Evolutionary conservation across 2,329 filamentous ascomycete species (phyloP), one percentile per base, ranked within the genome.

Genomic region (Microsporum audouinii): DNA sequence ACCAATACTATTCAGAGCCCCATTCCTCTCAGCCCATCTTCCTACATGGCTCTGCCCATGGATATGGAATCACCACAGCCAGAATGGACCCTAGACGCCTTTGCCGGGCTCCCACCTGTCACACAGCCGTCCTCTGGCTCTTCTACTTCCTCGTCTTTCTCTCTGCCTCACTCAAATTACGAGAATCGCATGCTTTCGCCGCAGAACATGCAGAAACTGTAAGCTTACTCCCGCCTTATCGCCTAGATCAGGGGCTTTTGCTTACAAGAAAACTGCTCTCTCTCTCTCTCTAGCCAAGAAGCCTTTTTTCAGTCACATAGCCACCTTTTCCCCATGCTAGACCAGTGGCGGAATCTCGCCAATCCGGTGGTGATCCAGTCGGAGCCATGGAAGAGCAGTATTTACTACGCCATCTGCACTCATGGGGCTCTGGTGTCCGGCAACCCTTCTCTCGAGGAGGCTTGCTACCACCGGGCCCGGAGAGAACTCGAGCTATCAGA

Each of bases 371-470:
- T 59, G 29, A 49, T 45, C 31, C 57, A 45, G 41, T 59, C 57
- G n/a, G 57, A 59, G 57, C 57, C 57, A 51, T 59, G 57, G 57
- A 59, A 59, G 27, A 59, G 57, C 29, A 59, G 57, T 31, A 59
- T 59, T n/a, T 59, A 59, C 41, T 59, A 59, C 17, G 57, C 57
- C 36, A 59, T 59, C 14, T 59, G 57, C 41, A 49, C 57, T 36
- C 57, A 59, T 29, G 57, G 57, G n/a, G 57, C 57, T 7, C n/a
- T 59, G 43, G 39, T 59, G 10, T 59, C 57, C 4, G 57, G 57
- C 41, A 59, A 59, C 34, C 31, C 57, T 14, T 45, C 57, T 7
- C 57, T 59, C 14, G 57, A 59, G 27, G 57, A 59, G 49, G 43
- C 43, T 47, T 59, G 57, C 57, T 59, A 59, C 43, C 57, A 59